Evolutionary conservation across 306 rosid species (phyloP).

Genomic region (Trifolium repens): DNA sequence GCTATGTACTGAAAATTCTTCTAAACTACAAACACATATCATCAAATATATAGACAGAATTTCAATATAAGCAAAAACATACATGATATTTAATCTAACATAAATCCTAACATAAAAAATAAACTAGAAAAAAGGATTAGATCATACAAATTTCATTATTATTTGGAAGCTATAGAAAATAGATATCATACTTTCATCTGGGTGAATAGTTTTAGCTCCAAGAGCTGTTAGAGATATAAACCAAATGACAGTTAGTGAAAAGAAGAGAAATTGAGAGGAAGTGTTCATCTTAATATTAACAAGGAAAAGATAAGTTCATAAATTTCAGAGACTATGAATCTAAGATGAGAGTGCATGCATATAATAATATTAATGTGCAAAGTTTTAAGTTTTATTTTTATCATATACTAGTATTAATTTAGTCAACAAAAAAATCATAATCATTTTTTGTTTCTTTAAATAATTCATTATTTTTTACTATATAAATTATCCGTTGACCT

Average conservation of each 20-base stretch:
- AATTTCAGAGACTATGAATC: neutral
- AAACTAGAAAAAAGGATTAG: neutral
- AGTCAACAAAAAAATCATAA: too few species aligned
- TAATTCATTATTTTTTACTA: too few species aligned
- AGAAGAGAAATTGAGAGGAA: neutral
- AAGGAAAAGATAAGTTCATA: neutral
- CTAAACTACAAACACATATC: neutral
- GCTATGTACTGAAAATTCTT: neutral
- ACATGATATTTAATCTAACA: neutral
- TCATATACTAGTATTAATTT: too few species aligned
- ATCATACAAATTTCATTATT: too few species aligned
- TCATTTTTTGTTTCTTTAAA: too few species aligned
- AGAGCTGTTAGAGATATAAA: conserved; percentile 15
- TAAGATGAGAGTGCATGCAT: neutral
- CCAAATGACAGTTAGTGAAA: neutral
- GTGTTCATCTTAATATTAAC: neutral
- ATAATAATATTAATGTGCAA: too few species aligned
- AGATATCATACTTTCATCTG: conserved; percentile 23
- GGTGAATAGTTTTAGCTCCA: conserved; percentile 8
- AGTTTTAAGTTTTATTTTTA: too few species aligned
- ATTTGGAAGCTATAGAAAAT: neutral
- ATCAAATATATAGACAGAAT: neutral
- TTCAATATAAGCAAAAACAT: neutral
- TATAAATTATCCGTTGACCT: too few species aligned
- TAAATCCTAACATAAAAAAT: neutral